phyloP scores from a whole-genome alignment of 2,329 filamentous ascomycete genomes.

The Penicillium freii region DNA sequence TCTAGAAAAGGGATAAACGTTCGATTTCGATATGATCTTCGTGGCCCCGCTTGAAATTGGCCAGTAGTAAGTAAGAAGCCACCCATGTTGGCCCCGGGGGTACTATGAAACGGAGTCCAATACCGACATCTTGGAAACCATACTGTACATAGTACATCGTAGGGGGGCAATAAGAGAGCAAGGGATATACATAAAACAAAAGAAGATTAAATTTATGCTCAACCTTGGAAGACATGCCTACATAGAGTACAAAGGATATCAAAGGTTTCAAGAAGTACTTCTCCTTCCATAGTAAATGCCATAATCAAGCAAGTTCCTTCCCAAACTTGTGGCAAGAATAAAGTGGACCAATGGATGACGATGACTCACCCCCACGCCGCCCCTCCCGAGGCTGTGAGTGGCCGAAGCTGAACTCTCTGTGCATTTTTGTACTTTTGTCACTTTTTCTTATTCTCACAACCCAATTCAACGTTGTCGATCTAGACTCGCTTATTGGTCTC shows the following conservation, averaged over 20 bases:
- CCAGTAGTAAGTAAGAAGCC: not conserved
- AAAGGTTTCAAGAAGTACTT: not conserved
- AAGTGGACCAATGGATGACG: slow-evolving; percentile 3
- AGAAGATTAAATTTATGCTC: not conserved
- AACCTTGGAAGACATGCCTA: not conserved
- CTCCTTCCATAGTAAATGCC: not conserved
- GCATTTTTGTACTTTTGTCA: slow-evolving; percentile 7
- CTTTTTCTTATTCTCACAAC: slow-evolving; percentile 10
- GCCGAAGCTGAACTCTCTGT: slow-evolving; percentile 18
- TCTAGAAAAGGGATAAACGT: slow-evolving; percentile 2
- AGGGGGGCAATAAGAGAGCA: not conserved
- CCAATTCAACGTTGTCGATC: slow-evolving; percentile 25
- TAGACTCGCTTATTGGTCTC: slow-evolving; percentile 20
- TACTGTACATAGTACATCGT: not conserved
- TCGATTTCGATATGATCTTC: slow-evolving; percentile 2
- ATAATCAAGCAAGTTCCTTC: slow-evolving; percentile 6
- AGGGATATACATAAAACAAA: not conserved
- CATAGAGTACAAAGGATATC: not conserved
- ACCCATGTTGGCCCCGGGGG: not conserved
- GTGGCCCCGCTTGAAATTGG: slow-evolving; percentile 3
- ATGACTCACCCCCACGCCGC: slow-evolving; percentile 26
- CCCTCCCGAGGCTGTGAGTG: slow-evolving; percentile 20
- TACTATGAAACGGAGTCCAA: not conserved
- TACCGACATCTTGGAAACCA: not conserved
- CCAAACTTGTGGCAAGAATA: not conserved